phyloP scores from a whole-genome alignment of 192 early-diverging fungal species.

The Coemansia sp. region DNA sequence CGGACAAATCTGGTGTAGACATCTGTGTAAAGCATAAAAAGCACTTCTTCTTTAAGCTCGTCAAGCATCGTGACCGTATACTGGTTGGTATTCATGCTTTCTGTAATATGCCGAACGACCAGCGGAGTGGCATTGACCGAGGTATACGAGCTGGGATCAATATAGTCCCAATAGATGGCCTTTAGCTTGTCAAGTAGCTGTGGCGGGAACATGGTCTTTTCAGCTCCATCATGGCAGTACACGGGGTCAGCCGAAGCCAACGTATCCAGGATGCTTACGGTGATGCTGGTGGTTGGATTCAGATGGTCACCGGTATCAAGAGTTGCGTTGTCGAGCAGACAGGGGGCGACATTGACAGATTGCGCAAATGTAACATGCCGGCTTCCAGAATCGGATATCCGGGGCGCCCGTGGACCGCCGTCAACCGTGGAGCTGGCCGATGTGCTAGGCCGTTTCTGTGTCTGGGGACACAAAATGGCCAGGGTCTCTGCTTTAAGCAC shows the following conservation, averaged over 20 bases:
- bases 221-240: no score
- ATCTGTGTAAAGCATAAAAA: constrained; percentile 50
- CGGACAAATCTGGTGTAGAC: constrained; percentile 40
- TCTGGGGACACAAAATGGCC: not conserved
- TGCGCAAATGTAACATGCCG: no score
- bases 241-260: no score
- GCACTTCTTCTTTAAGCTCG: constrained; percentile 40
- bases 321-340: no score
- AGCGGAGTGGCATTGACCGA: constrained; percentile 26
- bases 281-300: constrained; percentile 11
- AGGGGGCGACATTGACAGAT: no score
- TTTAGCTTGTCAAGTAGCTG: constrained; percentile 13
- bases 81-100: constrained; percentile 12
- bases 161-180: constrained; percentile 19
- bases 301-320: no score
- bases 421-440: not conserved
- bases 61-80: constrained; percentile 27
- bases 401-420: not conserved
- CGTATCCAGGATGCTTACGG: constrained; percentile 17
- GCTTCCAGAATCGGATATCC: not conserved
- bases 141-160: constrained; percentile 30
- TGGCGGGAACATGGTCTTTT: constrained; percentile 18
- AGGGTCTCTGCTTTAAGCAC: constrained; percentile 18
- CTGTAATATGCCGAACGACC: constrained; percentile 17
- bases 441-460: not conserved